Evolutionary conservation across 148 eudicot genomes (phyloP).

Genomic region (Pharnaceum exiguum): DNA sequence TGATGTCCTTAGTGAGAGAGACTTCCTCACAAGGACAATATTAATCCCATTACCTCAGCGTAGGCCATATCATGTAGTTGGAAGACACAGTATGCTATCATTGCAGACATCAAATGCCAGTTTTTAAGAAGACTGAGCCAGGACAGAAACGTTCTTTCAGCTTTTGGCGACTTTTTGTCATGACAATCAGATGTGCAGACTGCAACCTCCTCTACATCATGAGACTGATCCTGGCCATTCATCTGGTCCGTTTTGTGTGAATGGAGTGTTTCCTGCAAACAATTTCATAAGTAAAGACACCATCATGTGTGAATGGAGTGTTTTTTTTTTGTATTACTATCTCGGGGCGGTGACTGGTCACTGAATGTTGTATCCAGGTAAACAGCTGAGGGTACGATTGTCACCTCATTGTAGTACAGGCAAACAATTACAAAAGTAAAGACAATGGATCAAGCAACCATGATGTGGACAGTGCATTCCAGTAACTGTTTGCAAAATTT

Average conservation of each 20-base stretch:
- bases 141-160: slow-evolving; percentile 13
- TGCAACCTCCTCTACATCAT: slow-evolving; percentile 19
- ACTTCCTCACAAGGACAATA: not conserved
- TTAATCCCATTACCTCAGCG: slow-evolving; percentile 25
- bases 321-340: no score
- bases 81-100: slow-evolving; percentile 39
- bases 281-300: no score
- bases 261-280: slow-evolving; percentile 49
- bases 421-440: no score
- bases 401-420: no score
- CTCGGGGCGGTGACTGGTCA: no score
- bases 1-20: no score
- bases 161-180: slow-evolving; percentile 11
- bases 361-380: no score
- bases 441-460: no score
- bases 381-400: no score
- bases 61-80: slow-evolving; percentile 54
- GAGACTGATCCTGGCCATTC: slow-evolving; percentile 10
- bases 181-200: slow-evolving; percentile 3
- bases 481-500: no score
- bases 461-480: no score
- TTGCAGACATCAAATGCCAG: slow-evolving; percentile 41
- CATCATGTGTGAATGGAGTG: no score
- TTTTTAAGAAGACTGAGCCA: slow-evolving; percentile 32
- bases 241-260: slow-evolving; percentile 16